Base-by-base conservation (phyloP, 306 rosid species). In the Quercus variabilis region DNA sequence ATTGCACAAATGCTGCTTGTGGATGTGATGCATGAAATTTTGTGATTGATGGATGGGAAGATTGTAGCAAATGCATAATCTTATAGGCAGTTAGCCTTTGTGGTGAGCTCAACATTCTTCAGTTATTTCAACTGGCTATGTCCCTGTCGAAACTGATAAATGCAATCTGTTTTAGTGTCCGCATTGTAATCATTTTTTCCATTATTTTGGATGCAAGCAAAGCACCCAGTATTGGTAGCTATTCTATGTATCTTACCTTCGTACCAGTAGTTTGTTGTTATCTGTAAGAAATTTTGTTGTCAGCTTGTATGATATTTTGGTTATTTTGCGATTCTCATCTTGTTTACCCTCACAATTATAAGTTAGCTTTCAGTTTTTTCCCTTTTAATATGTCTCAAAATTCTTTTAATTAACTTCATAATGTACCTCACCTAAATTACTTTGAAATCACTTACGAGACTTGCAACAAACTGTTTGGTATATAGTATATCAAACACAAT, bases 131-230 rank as follows among this genome's bases (percentile, higher is more conserved):
- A 28, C 51, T 15, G 57, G 25, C 74, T 75, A 14, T 79, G 73
- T 83, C 80, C 77, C 80, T 78, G 28, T 64, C 31, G 76, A 69
- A 85, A 78, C 46, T 57, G 78, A 85, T 55, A 75, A 71, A 74
- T 78, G 79, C 69, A 84, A 65, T 83, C 77, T 87, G 55, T 77
- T 76, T 79, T 60, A 56, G 75, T 64, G 52, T 81, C 82, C 76
- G 68, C 72, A 80, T 78, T 77, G 85, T 86, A 74, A 79, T 83
- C 81, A 77, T 75, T 78, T 78, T 82, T 85, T 79, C 72, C 65
- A 76, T 83, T 91, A 89, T 77, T 83, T 82, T 63, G 86, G 83
- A 79, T 82, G 89, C 55, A 79, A 76, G 82, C 71, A 67, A 85
- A 88, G 85, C 83, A 71, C 74, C 70, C 18, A 72, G 80, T 78